Conservation (phyloP, 345 rosid species). For the Conringia planisiliqua region DNA sequence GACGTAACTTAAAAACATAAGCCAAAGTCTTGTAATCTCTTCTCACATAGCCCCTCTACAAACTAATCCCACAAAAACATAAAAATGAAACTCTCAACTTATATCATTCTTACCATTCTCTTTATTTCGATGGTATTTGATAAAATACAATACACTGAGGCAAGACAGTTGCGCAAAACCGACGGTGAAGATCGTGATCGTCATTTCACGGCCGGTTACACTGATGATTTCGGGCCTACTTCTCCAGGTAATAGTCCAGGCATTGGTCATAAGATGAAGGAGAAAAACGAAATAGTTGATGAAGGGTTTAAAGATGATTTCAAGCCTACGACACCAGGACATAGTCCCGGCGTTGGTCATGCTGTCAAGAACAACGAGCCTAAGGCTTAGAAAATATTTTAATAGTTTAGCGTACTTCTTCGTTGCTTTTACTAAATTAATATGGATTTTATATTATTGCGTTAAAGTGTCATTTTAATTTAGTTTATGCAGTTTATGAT, state of each 20-base stretch:
- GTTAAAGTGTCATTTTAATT: neutral
- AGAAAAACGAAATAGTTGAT: neutral
- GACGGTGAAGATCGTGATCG: conserved; percentile 5
- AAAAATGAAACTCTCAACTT: conserved; percentile 13
- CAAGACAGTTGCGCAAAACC: conserved; percentile 12
- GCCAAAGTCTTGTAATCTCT: conserved; percentile 1
- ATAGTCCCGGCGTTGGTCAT: conserved; percentile 31
- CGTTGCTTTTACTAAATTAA: conserved; percentile 1
- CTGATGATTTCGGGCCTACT: conserved; percentile 38
- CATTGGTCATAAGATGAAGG: conserved; percentile 36
- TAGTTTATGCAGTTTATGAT: neutral
- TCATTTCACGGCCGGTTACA: conserved; percentile 11
- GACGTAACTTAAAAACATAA: neutral
- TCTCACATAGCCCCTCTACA: neutral
- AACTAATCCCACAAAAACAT: neutral
- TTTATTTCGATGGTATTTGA: neutral
- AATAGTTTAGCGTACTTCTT: neutral
- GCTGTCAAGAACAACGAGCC: conserved; percentile 21
- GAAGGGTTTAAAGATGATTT: conserved; percentile 30
- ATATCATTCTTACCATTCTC: conserved; percentile 6
- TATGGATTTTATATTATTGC: neutral
- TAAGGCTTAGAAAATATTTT: conserved; percentile 27
- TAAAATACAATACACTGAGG: neutral
- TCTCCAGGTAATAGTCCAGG: conserved; percentile 46
- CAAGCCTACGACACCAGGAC: conserved; percentile 35